Evolutionary conservation across 2,329 filamentous ascomycete species (phyloP).

Genomic region (Botrytis paeoniae): DNA sequence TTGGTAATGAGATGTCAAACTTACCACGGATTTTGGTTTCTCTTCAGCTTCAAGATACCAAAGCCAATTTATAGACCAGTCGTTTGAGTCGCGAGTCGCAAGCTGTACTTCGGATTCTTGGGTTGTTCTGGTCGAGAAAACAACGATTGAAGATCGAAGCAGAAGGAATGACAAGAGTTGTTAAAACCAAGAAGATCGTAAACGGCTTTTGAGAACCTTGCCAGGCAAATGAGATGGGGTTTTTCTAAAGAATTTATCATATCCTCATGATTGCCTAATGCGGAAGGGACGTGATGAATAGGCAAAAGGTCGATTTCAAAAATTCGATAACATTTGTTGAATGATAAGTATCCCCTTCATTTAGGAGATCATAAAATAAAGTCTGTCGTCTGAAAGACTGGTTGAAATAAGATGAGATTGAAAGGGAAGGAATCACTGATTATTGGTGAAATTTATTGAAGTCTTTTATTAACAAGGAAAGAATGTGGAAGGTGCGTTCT

Average conservation of each 20-base stretch:
- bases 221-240: background rate
- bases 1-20: background rate
- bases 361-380: background rate
- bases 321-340: background rate
- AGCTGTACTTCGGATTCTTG: background rate
- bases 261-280: background rate
- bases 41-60: background rate
- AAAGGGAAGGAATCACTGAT: background rate
- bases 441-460: background rate
- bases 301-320: background rate
- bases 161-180: background rate
- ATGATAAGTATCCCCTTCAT: background rate
- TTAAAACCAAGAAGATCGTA: background rate
- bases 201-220: background rate
- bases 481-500: background rate
- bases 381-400: background rate
- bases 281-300: background rate
- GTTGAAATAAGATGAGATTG: background rate
- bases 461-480: background rate
- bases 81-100: background rate
- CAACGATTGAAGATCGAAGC: background rate
- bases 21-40: background rate
- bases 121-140: background rate
- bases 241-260: background rate
- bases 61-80: background rate